Evolutionary conservation across 2,329 filamentous ascomycete genomes (phyloP), one percentile per base, ranked within the genome.

Genomic region (Colletotrichum tamarilloi): DNA sequence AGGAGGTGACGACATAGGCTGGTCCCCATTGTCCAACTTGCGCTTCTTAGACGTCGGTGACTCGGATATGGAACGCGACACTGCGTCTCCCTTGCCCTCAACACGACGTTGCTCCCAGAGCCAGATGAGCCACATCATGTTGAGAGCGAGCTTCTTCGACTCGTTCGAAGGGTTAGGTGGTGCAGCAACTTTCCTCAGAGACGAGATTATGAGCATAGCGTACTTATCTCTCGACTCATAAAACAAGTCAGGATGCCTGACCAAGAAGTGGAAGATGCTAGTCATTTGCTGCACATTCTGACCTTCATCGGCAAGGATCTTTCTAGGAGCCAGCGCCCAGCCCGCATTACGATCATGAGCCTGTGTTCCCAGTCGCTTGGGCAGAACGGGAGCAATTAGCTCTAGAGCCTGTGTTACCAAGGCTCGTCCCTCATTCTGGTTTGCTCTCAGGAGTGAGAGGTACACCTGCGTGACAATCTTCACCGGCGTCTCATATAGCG

Each of bases 401-500:
- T 99, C 97, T 57, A 99, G 86, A 5, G 96, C 96, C 80, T 99
- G 97, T 55, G 95, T 97, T 19, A 99, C 96, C 68, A 99, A 85
- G 14, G 95, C 92, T 68, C 96, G 92, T 24, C 96, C 97, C 84
- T 99, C 97, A 72, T 97, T 97, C 81, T 98, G 96, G 80, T 97
- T 97, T 1, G 96, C 95, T 82, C 95, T 94, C 28, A 99, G 85
- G 19, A 99, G 87, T 2, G 95, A 95, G 76, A 97, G 92, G 80
- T 99, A 99, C 26, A 99, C 95, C 81, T 98, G 96, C 24, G 94
- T 93, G 4, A 97, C 95, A 68, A 99, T 98, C 88, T 98, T 99
- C 14, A 94, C 89, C 0, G 97, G 97, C 0, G 97, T 98, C 78
- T 99, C 97, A 80, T 97, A 99, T 76, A 97, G 94, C 0, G 95